Evolutionary conservation across 176 grass and related monocot species (phyloP), one percentile per base, ranked within the genome.

Genomic region (Saccharum spontaneum): DNA sequence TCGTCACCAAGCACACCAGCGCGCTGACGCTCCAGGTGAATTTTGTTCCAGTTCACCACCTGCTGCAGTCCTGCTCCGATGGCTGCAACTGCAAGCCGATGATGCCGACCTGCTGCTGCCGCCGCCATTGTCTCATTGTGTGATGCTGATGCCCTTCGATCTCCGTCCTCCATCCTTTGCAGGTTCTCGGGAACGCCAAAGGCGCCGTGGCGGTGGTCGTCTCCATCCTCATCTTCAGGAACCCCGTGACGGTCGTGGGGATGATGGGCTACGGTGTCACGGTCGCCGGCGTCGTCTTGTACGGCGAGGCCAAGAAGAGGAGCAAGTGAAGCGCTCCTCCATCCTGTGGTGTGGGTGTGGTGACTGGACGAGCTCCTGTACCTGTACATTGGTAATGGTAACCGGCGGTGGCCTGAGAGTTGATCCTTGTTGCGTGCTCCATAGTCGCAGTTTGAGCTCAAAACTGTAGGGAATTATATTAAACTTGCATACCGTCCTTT

Each of bases 1-100:
- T 94, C 45, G 93, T 94, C 75, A 94, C 93, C 76, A 94, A 94
- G 69, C 88, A 94, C 84, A 94, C 93, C 55, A 92, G 93, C 78
- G 85, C 90, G n/a, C 89, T 94, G 71, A 94, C 88, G 2, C 88
- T 94, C 39, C 90, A 94, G 90, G 45, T 46, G 45, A 46, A 46
- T 14, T 46, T 14, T 13, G 14, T 46, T 14, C 45, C 11, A 46
- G 0, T 12, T 46, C 43, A 45, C 43, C 34, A 28, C 28, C 28
- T 28, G 28, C 1, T 28, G 34, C 34, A 34, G 28, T 28, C 28
- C 28, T 34, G 34, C 34, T 34, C 34, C 34, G 34, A 2, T 34
- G 34, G 34, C 34, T 43, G 45, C 45, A 41, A 28, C 10, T 46
- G 44, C 44, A 46, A 46, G 44, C 44, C 41, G 41, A 9, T 41